Evolutionary conservation across 2,329 filamentous ascomycete genomes (phyloP).

Genomic region (Phyllosticta citribraziliensis): DNA sequence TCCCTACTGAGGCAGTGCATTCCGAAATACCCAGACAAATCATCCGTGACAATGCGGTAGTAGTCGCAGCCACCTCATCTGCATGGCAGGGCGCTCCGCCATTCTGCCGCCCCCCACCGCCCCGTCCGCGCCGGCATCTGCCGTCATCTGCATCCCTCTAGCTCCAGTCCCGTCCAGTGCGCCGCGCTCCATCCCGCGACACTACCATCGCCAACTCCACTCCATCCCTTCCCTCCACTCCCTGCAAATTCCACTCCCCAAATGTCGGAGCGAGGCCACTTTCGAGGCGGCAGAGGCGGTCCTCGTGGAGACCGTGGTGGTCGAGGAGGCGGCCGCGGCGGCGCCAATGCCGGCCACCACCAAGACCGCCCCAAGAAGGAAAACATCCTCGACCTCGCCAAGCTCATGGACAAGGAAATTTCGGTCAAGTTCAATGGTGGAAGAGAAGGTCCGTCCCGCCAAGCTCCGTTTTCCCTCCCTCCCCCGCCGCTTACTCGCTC

Average conservation of each 20-base stretch:
- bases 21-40: too few species aligned
- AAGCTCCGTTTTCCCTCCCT: conserved; percentile 8
- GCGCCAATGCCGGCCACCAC: conserved; percentile 14
- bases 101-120: not conserved
- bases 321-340: conserved; percentile 15
- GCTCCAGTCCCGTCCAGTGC: too few species aligned
- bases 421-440: conserved; percentile 95
- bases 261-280: conserved; percentile 49
- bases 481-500: conserved; percentile 4
- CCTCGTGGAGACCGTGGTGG: conserved; percentile 18
- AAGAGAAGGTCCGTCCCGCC: conserved; percentile 57
- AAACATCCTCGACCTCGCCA: conserved; percentile 88
- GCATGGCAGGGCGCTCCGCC: too few species aligned
- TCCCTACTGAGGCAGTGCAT: too few species aligned
- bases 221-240: not conserved
- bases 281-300: conserved; percentile 33
- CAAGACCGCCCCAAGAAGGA: conserved; percentile 89
- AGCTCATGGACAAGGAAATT: conserved; percentile 96
- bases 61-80: too few species aligned
- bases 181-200: too few species aligned
- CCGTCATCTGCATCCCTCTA: too few species aligned
- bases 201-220: not conserved
- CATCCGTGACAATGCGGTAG: too few species aligned
- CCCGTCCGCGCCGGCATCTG: too few species aligned
- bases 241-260: not conserved